Evolutionary conservation across 306 rosid species (phyloP), one percentile per base, ranked within the genome.

Genomic region (Cucurbita maxima): DNA sequence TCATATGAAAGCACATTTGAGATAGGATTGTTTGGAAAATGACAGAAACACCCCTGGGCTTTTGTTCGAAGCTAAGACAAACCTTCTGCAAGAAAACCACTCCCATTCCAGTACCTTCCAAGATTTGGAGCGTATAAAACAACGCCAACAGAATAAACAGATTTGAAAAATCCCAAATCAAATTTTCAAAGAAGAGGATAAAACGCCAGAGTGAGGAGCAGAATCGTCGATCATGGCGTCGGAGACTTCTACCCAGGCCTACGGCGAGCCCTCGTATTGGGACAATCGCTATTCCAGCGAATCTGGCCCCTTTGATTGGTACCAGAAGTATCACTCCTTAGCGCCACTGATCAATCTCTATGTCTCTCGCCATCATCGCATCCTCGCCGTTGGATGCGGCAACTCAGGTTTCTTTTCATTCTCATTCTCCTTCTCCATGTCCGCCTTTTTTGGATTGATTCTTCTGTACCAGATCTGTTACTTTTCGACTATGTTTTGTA

Each of bases 211-310:
- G 5, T 14, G 19, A 67, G 67, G 11, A 76, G 53, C 34, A 41
- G 60, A 10, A 69, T 52, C 69, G 38, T 38, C 69, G 9, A 8
- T n/a, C 48, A 77, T 77, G 80, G 76, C 79, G 72, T 66, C 76
- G 77, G 83, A 76, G 58, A 50, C 82, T 30, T 66, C 86, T 51
- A 77, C 88, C 8, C 96, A 87, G 81, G 91, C 93, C 25, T 91
- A 91, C 81, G 97, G 96, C 58, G 97, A 91, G 80, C 52, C 87
- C 37, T 84, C 93, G 93, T 91, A 91, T 78, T 91, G 96, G 97
- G 91, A 91, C 79, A 82, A 84, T 57, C 96, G 96, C 59, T 91
- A 91, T 82, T 61, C 93, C 68, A 81, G 86, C 70, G 96, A 91
- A 74, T 85, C 90, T 0, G 82, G 82, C 5, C 82, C 88, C 47